Base-by-base conservation (phyloP, 2,329 filamentous ascomycete genomes). In the Arthrinium puccinioides region DNA sequence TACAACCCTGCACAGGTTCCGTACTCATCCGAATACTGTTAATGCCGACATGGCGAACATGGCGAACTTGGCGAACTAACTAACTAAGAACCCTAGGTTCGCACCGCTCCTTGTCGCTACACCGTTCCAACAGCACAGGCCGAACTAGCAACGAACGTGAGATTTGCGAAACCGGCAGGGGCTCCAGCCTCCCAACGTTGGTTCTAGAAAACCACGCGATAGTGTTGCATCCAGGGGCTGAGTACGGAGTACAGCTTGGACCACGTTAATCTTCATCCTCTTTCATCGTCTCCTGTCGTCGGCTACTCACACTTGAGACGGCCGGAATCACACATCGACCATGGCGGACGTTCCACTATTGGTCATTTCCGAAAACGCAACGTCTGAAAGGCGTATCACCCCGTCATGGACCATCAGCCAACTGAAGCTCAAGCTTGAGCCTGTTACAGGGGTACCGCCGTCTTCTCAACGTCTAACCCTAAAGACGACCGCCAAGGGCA, bases 391-490 rank as follows among this genome's bases (percentile, higher is more conserved):
- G 44, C 86, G 92, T 49, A 80, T 97, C 59, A 90, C 87, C 19
- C 90, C 90, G 11, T 83, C 89, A 49, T 98, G 92, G 92, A 83
- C 82, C 44, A 83, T 98, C 55, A 71, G 74, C 38, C 81, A 87
- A 52, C 74, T 97, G 52, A 95, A 90, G 66, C 65, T 72, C 37
- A 94, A 92, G 61, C 79, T 98, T 36, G 90, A 97, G 63, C 84
- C 87, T 44, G 82, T 97, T 63, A 97, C 90, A 2, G 92, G 92
- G 44, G 80, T 97, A 25, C 90, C 92, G 13, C 85, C 89, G 9
- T 74, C 74, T 21, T 79, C 74, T 42, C 92, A 97, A 61, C 77
- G 70, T 44, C 73, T 98, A 44, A 79, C 70, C 21, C 69, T 96
- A 55, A 85, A 82, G 57, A 67, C 79, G 13, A 69, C 74, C 23